Percentiles rank a stretch among this genome's conserved stretches.
Evolutionary conservation across 2,329 filamentous ascomycete species (phyloP).

Genomic region (Talaromyces piceae): DNA sequence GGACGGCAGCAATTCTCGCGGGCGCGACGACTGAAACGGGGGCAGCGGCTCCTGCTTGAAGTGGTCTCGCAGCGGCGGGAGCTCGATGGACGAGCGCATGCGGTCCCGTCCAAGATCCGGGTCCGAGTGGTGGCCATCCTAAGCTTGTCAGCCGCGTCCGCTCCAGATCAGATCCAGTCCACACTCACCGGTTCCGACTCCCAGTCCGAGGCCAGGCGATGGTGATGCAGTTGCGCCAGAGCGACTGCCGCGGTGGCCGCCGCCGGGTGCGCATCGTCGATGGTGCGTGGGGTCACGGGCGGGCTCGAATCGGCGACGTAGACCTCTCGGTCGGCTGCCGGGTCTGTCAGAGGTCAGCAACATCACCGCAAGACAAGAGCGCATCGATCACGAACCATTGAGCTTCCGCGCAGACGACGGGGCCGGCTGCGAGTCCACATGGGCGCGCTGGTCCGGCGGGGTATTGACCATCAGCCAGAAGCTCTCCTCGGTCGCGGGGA

Average conservation of each 20-base stretch:
- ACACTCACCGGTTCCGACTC: conserved; percentile 66
- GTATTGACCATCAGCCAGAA: conserved; percentile 94
- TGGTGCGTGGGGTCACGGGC: conserved; percentile 59
- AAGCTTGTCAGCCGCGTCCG: not conserved
- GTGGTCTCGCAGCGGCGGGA: conserved; percentile 61
- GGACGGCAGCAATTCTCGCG: conserved; percentile 72
- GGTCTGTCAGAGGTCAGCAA: not conserved
- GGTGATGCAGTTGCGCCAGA: conserved; percentile 73
- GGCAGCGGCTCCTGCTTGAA: conserved; percentile 68
- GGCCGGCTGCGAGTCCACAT: conserved; percentile 36
- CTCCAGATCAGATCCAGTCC: not conserved
- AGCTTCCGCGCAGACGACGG: conserved; percentile 30
- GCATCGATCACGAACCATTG: conserved; percentile 23
- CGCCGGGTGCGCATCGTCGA: conserved; percentile 62
- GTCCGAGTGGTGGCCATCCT: conserved; percentile 70
- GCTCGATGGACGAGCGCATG: conserved; percentile 59
- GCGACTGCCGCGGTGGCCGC: conserved; percentile 76
- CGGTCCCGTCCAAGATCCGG: conserved; percentile 57
- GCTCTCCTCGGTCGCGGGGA: conserved; percentile 96
- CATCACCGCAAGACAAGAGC: not conserved
- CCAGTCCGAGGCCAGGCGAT: conserved; percentile 69
- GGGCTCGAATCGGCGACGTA: conserved; percentile 62
- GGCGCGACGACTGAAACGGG: conserved; percentile 52
- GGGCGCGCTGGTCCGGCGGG: conserved; percentile 65
- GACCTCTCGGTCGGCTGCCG: conserved; percentile 54